Conservation (phyloP, 2,329 filamentous ascomycete genomes). For the Cyclaneusma minus region DNA sequence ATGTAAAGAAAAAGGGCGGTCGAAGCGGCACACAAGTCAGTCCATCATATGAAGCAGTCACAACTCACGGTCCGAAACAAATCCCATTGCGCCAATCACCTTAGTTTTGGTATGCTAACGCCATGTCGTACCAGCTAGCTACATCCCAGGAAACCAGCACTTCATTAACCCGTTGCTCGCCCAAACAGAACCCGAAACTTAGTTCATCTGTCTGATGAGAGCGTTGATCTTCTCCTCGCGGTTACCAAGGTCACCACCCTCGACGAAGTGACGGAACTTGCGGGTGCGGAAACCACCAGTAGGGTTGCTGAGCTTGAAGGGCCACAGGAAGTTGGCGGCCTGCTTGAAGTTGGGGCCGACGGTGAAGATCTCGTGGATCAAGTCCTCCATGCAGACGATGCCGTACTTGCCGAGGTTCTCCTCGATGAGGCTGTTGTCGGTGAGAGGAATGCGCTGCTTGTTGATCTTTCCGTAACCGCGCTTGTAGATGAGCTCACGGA, state of each 20-base stretch:
- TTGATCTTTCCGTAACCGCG: conserved; percentile 97
- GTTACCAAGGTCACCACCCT: conserved; percentile 98
- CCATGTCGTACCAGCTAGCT: conserved; percentile 1
- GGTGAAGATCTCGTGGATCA: conserved; percentile 98
- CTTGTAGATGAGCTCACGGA: conserved; percentile 99
- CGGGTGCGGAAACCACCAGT: conserved; percentile 88
- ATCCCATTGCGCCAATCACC: too few relatives aligned
- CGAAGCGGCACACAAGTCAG: too few relatives aligned
- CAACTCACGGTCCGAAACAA: too few relatives aligned
- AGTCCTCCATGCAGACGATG: conserved; percentile 98
- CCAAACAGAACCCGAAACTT: conserved; percentile 21
- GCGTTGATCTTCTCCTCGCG: conserved; percentile 96
- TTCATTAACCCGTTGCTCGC: too few relatives aligned
- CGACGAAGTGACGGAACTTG: conserved; percentile 99
- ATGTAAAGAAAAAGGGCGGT: too few relatives aligned
- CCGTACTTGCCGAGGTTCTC: conserved; percentile 93
- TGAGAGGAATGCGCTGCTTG: conserved; percentile 93
- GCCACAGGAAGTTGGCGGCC: conserved; percentile 98
- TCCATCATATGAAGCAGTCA: too few relatives aligned
- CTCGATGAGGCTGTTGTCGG: conserved; percentile 97
- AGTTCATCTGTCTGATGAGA: conserved; percentile 98
- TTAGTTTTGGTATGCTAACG: too few relatives aligned
- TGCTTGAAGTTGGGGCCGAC: conserved; percentile 99
- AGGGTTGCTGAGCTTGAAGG: conserved; percentile 99
- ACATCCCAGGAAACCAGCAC: conserved; percentile 1